Percentiles rank a stretch among this genome's conserved stretches.
Conservation (phyloP, 2,329 filamentous ascomycete species). For the Shiraia sp. region DNA sequence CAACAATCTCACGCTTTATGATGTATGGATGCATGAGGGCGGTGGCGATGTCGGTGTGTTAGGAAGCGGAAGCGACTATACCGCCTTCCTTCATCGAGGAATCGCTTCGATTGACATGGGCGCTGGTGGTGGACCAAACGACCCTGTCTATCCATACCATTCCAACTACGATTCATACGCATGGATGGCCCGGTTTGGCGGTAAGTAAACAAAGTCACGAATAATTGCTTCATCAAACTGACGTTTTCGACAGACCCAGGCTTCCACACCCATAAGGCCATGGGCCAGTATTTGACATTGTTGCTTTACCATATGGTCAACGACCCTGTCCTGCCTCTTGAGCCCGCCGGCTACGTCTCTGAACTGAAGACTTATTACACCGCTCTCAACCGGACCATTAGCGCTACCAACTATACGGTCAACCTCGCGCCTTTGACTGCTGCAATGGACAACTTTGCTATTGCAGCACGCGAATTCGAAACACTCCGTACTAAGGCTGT, state of each 20-base stretch:
- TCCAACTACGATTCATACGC: slow-evolving; percentile 54
- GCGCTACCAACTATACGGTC: slow-evolving; percentile 32
- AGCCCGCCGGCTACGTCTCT: slow-evolving; percentile 45
- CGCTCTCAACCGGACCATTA: slow-evolving; percentile 37
- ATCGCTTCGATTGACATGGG: slow-evolving; percentile 51
- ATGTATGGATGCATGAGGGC: slow-evolving; percentile 46
- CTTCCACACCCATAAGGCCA: slow-evolving; percentile 54
- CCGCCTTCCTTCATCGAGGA: slow-evolving; percentile 52
- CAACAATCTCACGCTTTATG: slow-evolving; percentile 49
- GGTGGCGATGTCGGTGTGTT: slow-evolving; percentile 49
- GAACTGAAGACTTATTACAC: slow-evolving; percentile 44
- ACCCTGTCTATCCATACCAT: slow-evolving; percentile 55
- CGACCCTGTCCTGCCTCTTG: slow-evolving; percentile 45
- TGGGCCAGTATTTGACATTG: slow-evolving; percentile 53
- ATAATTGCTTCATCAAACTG: no score
- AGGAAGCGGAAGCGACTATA: slow-evolving; percentile 54
- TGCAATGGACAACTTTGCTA: slow-evolving; percentile 45
- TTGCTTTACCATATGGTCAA: slow-evolving; percentile 48
- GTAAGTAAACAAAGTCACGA: no score
- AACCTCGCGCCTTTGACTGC: slow-evolving; percentile 35
- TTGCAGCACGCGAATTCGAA: slow-evolving; percentile 31
- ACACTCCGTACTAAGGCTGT: slow-evolving; percentile 36
- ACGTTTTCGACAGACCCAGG: slow-evolving; percentile 46
- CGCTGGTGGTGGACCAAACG: slow-evolving; percentile 39
- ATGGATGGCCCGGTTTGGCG: slow-evolving; percentile 57